phyloP scores from a whole-genome alignment of 106 monocot genomes.

The Dactylorhiza incarnata region DNA sequence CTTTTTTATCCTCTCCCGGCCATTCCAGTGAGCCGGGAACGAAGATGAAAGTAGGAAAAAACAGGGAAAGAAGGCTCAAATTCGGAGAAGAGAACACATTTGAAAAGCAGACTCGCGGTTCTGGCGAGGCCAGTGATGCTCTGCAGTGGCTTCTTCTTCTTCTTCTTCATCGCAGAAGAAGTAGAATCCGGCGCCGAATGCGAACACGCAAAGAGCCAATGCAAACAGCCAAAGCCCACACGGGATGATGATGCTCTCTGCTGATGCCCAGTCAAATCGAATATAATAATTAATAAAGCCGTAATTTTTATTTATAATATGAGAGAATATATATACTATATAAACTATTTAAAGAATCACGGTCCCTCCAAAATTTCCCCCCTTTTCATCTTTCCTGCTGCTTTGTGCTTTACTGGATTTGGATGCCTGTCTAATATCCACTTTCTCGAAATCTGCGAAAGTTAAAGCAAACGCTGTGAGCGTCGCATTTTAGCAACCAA shows the following conservation, averaged over 20 bases:
- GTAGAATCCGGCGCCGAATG: conserved; percentile 7
- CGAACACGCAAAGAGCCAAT: conserved; percentile 30
- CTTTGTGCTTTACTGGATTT: too few relatives aligned
- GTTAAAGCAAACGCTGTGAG: too few relatives aligned
- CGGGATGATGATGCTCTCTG: conserved; percentile 15
- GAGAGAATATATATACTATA: too few relatives aligned
- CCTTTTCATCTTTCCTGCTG: too few relatives aligned
- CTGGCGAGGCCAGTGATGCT: neutral
- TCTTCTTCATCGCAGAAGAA: conserved; percentile 7
- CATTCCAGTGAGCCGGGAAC: conserved; percentile 2
- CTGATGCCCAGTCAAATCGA: neutral
- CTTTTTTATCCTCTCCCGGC: neutral
- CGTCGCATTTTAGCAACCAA: too few relatives aligned
- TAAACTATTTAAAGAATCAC: too few relatives aligned
- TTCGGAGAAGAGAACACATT: conserved; percentile 3
- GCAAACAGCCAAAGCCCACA: conserved; percentile 43
- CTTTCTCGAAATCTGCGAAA: too few relatives aligned
- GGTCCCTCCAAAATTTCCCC: too few relatives aligned
- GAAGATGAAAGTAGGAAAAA: neutral
- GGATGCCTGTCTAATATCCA: too few relatives aligned
- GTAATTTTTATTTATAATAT: too few relatives aligned
- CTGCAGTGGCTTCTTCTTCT: conserved; percentile 6
- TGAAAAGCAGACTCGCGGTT: neutral
- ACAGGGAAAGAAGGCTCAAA: neutral
- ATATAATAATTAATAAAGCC: neutral